Evolutionary conservation across 208 protist genomes (phyloP), one percentile per base, ranked within the genome.

Genomic region (Acanthamoeba royreba): DNA sequence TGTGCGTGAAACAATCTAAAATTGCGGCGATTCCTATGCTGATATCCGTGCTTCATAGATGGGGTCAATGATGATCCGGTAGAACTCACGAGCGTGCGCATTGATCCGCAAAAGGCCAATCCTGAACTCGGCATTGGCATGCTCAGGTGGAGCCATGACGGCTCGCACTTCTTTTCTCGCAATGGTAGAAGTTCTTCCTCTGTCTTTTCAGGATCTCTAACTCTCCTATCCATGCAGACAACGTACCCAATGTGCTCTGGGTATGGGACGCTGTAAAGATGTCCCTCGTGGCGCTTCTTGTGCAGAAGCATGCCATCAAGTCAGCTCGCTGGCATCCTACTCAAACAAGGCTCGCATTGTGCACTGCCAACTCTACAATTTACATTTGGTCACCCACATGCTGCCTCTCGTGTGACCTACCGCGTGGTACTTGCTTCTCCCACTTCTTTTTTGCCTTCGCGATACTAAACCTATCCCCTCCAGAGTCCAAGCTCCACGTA

Each of bases 211-310:
- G 40, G 38, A 83, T 5, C 43, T 9, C 15, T n/a, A 83, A 22
- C 2, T n/a, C 3, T 3, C 19, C n/a, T 15, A 9, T 4, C 3
- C 9, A 5, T 5, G 11, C 33, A 89, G 81, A 89, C 33, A 63
- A 17, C 52, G 52, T 89, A 49, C 47, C 81, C 28, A 58, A 89
- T 33, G 45, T 55, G 47, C 35, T 89, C 31, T 89, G 81, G 81
- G 35, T 89, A 4, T 89, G 81, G 81, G 81, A 89, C 35, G 81
- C 81, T 28, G 52, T 55, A 35, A 58, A 43, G 47, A 89, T 89
- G 52, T 63, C 46, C 28, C 52, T 89, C 17, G 52, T 43, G 25
- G 81, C 81, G 25, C 45, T 89, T 13, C 81, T 89, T 40, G 43
- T 89, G 13, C 81, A 89, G 15, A 63, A 46, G 47, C 45, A 89